Evolutionary conservation across 805 yeast species (phyloP), one percentile per base, ranked within the genome.

Genomic region (Candida alai): DNA sequence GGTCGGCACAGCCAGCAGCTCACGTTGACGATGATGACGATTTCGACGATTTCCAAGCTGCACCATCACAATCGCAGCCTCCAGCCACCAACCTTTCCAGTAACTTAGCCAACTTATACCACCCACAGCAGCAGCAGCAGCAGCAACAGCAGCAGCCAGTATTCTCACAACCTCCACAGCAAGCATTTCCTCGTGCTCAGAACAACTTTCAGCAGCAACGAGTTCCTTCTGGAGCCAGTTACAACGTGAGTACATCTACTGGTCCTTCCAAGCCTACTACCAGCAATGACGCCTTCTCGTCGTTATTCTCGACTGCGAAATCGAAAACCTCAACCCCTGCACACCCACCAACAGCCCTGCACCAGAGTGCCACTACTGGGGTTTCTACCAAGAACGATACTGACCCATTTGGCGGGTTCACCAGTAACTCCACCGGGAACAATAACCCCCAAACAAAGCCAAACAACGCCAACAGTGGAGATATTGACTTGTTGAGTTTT

Each of bases 21-120:
- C 41, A 41, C 4, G 39, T 39, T 10, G 45, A 21, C 7, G 84
- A 74, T 36, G 87, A 78, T 36, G 86, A 82, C 43, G 93, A 84
- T 25, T 84, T 84, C 53, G 87, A 83, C 43, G 93, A 84, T 44
- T 84, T 84, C 70, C 90, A 84, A 56, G 83, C 87, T 9, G 77
- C 74, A 4, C 79, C 82, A 6, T 58, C 47, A n/a, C 45, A 40
- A 40, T 34, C 36, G 15, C 32, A 31, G 43, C 37, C 24, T 32
- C 36, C 32, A 32, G 24, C 40, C 17, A 32, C 36, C 14, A 35
- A 23, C 11, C 21, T 39, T 24, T 37, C 42, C 35, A 41, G 31
- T 34, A 45, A 37, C 39, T 39, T 41, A 30, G 34, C 49, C 14
- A 47, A 36, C 36, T 47, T 48, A 28, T 54, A 51, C 25, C 54